These are phyloP conservation scores for Colletotrichum spinosum DNA, from an alignment of 2,329 filamentous ascomycete species.

Conservation along the genomic window DNA sequence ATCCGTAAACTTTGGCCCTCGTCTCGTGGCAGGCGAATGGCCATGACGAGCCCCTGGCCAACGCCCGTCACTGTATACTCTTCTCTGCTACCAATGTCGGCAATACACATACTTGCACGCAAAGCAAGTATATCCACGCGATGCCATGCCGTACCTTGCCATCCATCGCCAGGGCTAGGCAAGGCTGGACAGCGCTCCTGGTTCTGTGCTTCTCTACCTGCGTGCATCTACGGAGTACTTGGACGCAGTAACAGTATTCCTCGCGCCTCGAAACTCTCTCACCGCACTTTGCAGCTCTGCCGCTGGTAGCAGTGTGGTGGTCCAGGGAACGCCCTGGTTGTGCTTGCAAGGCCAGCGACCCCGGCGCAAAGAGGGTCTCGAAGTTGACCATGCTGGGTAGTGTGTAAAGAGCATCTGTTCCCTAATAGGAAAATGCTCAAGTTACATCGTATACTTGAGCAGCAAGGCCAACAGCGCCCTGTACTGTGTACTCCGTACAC, in stretches of 20 bases:
- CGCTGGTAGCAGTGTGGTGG: slow-evolving; percentile 1
- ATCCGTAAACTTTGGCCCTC: slow-evolving; percentile 11
- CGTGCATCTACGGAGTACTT: neutral
- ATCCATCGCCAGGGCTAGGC: slow-evolving; percentile 26
- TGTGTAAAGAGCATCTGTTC: too few species aligned
- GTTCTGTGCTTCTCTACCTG: slow-evolving; percentile 1
- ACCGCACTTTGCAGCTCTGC: slow-evolving; percentile 30
- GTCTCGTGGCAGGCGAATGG: slow-evolving; percentile 4
- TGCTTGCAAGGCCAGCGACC: too few species aligned
- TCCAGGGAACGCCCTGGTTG: slow-evolving; percentile 2
- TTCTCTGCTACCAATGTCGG: too few species aligned
- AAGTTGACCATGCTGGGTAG: too few species aligned
- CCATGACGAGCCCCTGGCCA: slow-evolving; percentile 7
- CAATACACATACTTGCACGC: too few species aligned
- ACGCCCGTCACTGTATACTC: slow-evolving; percentile 3
- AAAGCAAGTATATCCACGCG: slow-evolving; percentile 12
- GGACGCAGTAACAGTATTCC: neutral
- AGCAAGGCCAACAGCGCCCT: too few species aligned
- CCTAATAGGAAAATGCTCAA: too few species aligned
- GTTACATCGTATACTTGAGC: too few species aligned
- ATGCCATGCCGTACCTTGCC: slow-evolving; percentile 12
- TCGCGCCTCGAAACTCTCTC: slow-evolving; percentile 5
- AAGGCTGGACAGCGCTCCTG: slow-evolving; percentile 29
- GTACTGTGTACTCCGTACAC: too few species aligned
- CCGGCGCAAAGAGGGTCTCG: too few species aligned